Evolutionary conservation across 2,329 filamentous ascomycete genomes (phyloP), one percentile per base, ranked within the genome.

Genomic region (Magnaporthales sp.): DNA sequence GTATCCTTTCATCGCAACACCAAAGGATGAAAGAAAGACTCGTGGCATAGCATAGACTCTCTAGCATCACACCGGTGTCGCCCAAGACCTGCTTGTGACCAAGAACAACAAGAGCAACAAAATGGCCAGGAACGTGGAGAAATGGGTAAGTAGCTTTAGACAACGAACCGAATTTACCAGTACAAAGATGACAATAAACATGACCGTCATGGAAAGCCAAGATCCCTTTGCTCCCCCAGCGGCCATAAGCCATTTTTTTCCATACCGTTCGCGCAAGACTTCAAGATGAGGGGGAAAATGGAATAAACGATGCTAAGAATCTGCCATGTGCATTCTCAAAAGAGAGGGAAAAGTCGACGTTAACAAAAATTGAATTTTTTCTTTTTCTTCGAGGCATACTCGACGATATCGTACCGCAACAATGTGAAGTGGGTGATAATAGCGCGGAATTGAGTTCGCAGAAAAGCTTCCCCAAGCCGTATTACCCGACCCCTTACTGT

Each of bases 231-330:
- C 65, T 51, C 22, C 65, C 65, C 27, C 64, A 29, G 60, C 26
- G 32, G 61, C 65, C 65, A 63, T 19, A 65, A 32, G 27, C 65
- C 60, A 6, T 62, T 66, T 66, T 62, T 66, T 66, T 58, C 65
- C 65, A 62, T 62, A 62, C 54, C 65, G 26, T 66, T 38, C 13
- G 15, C 31, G 60, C 19, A 32, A 13, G 13, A n/a, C 27, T 24
- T 26, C 29, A 63, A 63, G 10, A 38, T n/a, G 38, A 66, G 22
- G 8, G 19, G 29, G 30, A 63, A 31, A 31, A 31, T 24, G 24
- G 29, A 65, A 56, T 32, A 66, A 32, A 61, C 64, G 22, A 64
- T 64, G 61, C 61, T 24, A 27, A 27, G 46, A 63, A 32, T 27
- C 30, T 46, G 30, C 38, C 32, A 38, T 64, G 30, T 64, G 62